phyloP scores from a whole-genome alignment of 2,329 filamentous ascomycete genomes.

The Stachybotrys elegans region DNA sequence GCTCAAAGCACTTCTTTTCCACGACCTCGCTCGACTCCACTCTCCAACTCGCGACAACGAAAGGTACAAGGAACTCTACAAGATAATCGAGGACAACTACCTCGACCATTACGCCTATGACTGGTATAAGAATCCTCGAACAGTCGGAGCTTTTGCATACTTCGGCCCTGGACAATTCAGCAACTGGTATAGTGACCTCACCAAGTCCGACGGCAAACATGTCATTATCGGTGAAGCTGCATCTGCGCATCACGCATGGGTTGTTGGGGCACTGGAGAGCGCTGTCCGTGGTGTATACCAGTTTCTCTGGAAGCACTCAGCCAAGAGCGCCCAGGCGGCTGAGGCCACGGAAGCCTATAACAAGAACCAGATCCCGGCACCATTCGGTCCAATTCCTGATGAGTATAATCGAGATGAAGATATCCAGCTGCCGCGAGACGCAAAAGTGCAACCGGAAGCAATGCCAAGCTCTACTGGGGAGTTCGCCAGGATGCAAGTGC shows the following conservation, averaged over 20 bases:
- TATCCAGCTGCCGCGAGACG: not conserved
- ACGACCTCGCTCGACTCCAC: slow-evolving; percentile 12
- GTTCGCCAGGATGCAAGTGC: not conserved
- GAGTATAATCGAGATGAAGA: not conserved
- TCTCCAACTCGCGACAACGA: slow-evolving; percentile 6
- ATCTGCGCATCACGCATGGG: slow-evolving; percentile 15
- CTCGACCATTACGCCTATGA: slow-evolving; percentile 12
- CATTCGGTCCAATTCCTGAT: not conserved
- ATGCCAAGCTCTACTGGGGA: not conserved
- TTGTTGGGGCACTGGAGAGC: slow-evolving; percentile 15
- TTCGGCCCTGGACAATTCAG: slow-evolving; percentile 14
- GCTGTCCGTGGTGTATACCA: slow-evolving; percentile 10
- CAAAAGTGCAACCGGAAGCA: not conserved
- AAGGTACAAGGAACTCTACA: not conserved
- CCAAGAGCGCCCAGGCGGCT: not conserved
- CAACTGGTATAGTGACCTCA: slow-evolving; percentile 17
- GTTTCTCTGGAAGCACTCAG: not conserved
- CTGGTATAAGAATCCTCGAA: slow-evolving; percentile 15
- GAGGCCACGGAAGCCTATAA: not conserved
- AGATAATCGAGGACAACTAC: slow-evolving; percentile 6
- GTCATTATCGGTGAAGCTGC: slow-evolving; percentile 15
- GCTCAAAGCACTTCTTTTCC: slow-evolving; percentile 8
- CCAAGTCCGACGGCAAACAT: slow-evolving; percentile 16
- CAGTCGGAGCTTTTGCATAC: slow-evolving; percentile 17
- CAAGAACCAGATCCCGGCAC: not conserved